Base-by-base conservation (phyloP, 352 stramenopile species). In the Globisporangium irregulare region DNA sequence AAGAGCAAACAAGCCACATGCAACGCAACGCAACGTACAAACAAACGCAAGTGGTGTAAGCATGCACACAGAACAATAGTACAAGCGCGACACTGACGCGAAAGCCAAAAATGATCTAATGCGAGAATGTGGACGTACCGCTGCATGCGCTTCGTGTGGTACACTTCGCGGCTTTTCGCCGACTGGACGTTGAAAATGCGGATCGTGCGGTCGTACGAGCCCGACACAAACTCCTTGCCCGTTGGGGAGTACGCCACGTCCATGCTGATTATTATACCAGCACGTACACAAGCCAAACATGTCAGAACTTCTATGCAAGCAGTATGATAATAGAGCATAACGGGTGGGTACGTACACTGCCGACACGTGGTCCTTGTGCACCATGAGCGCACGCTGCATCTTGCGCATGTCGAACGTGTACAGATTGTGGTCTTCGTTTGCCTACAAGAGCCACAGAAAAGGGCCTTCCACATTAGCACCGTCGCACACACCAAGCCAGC, bases 381-480 rank as follows among this genome's bases (percentile, higher is more conserved):
- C 98, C 72, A 97, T 95, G 68, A 96, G 76, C 46, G 92, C 92
- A 55, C 87, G 76, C 46, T 94, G 74, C 68, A 99, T 88, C 74
- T 99, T 98, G 73, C 98, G 88, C 93, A 99, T 99, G 84, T 99
- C 98, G 78, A 99, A 99, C 34, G 95, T 99, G 84, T 99, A 99
- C 55, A 98, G 73, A 72, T 99, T 98, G 83, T 98, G 94, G 82
- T 99, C 98, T 85, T 99, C 98, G 81, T 99, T 99, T 56, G 97
- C 98, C 82, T 92, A 25, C 10, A 50, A 8, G 20, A n/a, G 18
- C 20, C 24, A 29, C 25, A 25, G 25, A 18, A 15, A 34, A 43
- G 1, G 66, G 4, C 34, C 57, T 24, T 12, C 43, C 12, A 72
- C 22, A 20, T 41, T 22, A 62, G 20, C 50, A 69, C 2, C 27